Evolutionary conservation across 2,329 filamentous ascomycete species (phyloP).

Genomic region (Paracoccidioides lutzii): DNA sequence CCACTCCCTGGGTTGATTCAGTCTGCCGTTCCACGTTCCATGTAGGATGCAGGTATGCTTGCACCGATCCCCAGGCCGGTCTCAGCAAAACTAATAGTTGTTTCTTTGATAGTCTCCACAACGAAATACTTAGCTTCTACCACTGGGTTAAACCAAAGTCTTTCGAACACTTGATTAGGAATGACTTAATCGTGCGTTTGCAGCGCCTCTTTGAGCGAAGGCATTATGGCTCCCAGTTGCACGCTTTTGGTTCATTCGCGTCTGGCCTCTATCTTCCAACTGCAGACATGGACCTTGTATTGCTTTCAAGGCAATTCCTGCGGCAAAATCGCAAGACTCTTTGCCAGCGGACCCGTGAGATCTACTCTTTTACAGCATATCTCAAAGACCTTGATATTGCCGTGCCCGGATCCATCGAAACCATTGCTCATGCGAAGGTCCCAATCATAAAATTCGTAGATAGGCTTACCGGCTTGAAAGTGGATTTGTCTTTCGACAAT

Average conservation of each 20-base stretch:
- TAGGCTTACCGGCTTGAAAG: constrained; percentile 59
- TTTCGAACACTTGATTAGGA: constrained; percentile 65
- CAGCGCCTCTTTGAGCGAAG: constrained; percentile 44
- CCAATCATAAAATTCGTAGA: constrained; percentile 90
- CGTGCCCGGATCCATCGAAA: constrained; percentile 45
- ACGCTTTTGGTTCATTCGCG: constrained; percentile 86
- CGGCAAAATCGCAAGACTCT: constrained; percentile 38
- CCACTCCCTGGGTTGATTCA: constrained; percentile 49
- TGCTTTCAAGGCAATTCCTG: constrained; percentile 52
- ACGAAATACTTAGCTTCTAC: constrained; percentile 83
- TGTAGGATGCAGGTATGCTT: constrained; percentile 22
- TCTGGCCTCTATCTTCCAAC: constrained; percentile 65
- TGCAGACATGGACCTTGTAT: constrained; percentile 87
- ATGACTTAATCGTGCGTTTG: constrained; percentile 58
- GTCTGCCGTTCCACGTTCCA: constrained; percentile 20
- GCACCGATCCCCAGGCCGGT: background rate
- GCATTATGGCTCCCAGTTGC: constrained; percentile 51
- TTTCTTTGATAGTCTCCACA: constrained; percentile 54
- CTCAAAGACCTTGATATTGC: constrained; percentile 47
- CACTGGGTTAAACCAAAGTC: constrained; percentile 63
- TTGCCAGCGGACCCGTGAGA: constrained; percentile 39
- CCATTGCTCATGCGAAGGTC: constrained; percentile 66
- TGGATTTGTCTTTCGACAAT: constrained; percentile 95
- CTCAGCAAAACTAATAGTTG: constrained; percentile 1
- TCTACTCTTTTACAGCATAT: constrained; percentile 51